phyloP scores from a whole-genome alignment of 495 filamentous ascomycete species.

The Aspergillus sparsus region DNA sequence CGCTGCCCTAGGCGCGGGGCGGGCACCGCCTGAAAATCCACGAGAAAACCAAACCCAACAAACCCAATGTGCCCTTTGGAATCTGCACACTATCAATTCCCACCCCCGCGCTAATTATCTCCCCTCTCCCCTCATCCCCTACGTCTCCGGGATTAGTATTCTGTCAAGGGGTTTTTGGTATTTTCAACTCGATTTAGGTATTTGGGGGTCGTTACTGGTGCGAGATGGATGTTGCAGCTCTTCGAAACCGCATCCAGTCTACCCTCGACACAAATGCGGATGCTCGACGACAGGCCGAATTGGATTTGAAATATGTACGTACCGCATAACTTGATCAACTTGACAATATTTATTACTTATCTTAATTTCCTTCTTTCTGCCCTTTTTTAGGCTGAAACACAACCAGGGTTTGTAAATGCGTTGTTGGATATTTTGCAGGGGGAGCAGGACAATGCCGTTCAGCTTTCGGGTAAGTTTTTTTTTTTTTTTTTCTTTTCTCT shows the following conservation, averaged over 20 bases:
- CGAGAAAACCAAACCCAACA: slow-evolving; percentile 35
- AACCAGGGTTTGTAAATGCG: slow-evolving; percentile 86
- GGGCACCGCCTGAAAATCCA: slow-evolving; percentile 41
- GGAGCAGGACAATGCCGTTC: slow-evolving; percentile 79
- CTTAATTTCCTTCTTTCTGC: slow-evolving; percentile 9
- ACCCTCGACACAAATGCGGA: slow-evolving; percentile 87
- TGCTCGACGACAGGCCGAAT: slow-evolving; percentile 79
- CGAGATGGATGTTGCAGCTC: slow-evolving; percentile 82
- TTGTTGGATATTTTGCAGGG: slow-evolving; percentile 86
- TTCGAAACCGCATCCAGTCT: slow-evolving; percentile 84
- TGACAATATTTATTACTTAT: slow-evolving; percentile 4
- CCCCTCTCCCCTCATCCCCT: slow-evolving; percentile 11
- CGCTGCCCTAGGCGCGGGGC: slow-evolving; percentile 46
- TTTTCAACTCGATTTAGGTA: slow-evolving; percentile 35
- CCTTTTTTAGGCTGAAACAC: slow-evolving; percentile 75
- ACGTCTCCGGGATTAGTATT: slow-evolving; percentile 25
- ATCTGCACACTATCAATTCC: slow-evolving; percentile 21
- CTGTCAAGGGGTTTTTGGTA: slow-evolving; percentile 27
- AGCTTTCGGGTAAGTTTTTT: slow-evolving; percentile 73
- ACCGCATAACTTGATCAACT: slow-evolving; percentile 22
- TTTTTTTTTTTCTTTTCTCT: slow-evolving; percentile 20
- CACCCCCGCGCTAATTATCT: slow-evolving; percentile 23
- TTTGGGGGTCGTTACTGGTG: slow-evolving; percentile 39
- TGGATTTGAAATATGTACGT: slow-evolving; percentile 91
- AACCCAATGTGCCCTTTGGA: slow-evolving; percentile 27